These are phyloP conservation scores for Aspergillus pseudoviridinutans DNA, from an alignment of 2,329 filamentous ascomycete species.

Conservation along the genomic window DNA sequence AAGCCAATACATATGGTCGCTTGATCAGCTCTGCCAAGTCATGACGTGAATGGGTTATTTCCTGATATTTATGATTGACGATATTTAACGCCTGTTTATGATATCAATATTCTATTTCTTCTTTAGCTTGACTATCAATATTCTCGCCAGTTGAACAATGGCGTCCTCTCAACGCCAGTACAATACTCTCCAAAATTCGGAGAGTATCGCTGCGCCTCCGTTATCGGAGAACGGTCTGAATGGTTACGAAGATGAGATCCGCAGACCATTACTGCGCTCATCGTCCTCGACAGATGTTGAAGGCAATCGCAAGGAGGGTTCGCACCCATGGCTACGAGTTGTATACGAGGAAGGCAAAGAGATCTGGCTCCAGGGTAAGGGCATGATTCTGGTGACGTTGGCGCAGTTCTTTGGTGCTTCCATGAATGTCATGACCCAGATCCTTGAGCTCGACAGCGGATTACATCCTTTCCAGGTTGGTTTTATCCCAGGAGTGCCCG, in stretches of 20 bases:
- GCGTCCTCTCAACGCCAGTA: not conserved
- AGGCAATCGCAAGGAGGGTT: not conserved
- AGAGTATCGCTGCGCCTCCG: not conserved
- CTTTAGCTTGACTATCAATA: not conserved
- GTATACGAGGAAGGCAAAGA: not conserved
- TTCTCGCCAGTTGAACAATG: not conserved
- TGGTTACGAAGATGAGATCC: not conserved
- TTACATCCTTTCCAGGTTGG: constrained; percentile 73
- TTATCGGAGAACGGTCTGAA: not conserved
- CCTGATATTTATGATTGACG: not conserved
- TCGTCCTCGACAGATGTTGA: not conserved
- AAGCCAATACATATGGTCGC: not conserved
- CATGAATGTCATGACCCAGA: constrained; percentile 78
- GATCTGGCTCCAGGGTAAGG: constrained; percentile 63
- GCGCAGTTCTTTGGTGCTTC: constrained; percentile 76
- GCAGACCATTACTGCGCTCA: not conserved
- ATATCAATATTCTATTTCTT: not conserved
- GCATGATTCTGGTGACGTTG: constrained; percentile 66
- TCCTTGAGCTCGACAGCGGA: constrained; percentile 66
- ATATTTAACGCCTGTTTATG: not conserved
- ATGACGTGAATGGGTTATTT: not conserved
- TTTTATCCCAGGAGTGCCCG: not conserved
- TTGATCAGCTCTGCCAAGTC: not conserved
- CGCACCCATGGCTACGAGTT: not conserved
- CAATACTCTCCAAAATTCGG: not conserved